Evolutionary conservation across 2,329 filamentous ascomycete genomes (phyloP).

Genomic region (Cordyceps cicadae): DNA sequence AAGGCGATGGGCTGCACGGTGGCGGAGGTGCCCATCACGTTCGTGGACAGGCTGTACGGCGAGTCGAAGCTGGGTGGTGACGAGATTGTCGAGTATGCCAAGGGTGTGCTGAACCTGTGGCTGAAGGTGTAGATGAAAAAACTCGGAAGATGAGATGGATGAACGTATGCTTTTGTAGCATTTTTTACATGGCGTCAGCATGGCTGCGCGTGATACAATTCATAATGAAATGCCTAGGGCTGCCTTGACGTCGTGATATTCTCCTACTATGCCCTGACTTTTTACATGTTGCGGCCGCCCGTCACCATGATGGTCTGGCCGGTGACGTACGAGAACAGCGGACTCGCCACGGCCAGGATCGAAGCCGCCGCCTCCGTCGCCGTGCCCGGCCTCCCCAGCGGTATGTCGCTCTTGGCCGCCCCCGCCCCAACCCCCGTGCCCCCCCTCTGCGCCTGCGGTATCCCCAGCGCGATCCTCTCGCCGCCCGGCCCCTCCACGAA

Average conservation of each 20-base stretch:
- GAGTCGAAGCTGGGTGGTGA: conserved; percentile 90
- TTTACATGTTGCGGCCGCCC: conserved; percentile 58
- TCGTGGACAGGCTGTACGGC: conserved; percentile 91
- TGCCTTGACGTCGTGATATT: not conserved
- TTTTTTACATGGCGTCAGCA: not conserved
- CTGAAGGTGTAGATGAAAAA: conserved; percentile 53
- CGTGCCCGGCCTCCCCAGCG: conserved; percentile 66
- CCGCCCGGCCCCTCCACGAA: conserved; percentile 71
- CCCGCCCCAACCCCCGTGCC: conserved; percentile 30
- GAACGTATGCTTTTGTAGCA: not conserved
- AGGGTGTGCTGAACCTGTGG: conserved; percentile 73
- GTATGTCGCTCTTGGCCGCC: conserved; percentile 58
- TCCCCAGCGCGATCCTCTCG: conserved; percentile 65
- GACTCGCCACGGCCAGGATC: conserved; percentile 71
- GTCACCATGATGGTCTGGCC: conserved; percentile 85
- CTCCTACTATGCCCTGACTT: not conserved
- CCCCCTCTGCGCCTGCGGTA: conserved; percentile 53
- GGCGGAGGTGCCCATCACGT: conserved; percentile 90
- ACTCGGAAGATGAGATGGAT: not conserved
- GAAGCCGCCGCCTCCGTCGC: conserved; percentile 73
- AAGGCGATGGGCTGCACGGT: conserved; percentile 94
- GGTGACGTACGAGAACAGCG: conserved; percentile 74
- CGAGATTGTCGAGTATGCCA: conserved; percentile 95
- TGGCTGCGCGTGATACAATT: not conserved
- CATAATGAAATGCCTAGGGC: conserved; percentile 4